Base-by-base conservation (phyloP, 495 filamentous ascomycete species). In the Cercophora samala region DNA sequence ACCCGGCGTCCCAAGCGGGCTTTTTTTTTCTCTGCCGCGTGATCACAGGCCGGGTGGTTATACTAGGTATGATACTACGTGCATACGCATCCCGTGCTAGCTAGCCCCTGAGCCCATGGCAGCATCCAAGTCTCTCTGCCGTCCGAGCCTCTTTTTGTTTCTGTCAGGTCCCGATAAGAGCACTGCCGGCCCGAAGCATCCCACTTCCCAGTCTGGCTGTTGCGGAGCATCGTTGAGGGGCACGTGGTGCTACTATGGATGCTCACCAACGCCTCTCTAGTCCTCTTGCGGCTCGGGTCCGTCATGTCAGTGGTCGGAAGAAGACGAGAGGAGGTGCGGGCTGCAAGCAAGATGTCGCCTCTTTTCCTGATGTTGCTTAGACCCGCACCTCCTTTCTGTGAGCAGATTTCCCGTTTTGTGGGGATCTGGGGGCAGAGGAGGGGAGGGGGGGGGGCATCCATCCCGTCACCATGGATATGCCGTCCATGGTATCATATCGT, bases 101-200 rank as follows among this genome's bases (percentile, higher is more conserved):
- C 26, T 8, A 32, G 26, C 23, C 23, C 24, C 22, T 37, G 25
- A 19, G 60, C n/a, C n/a, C 26, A 61, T 56, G 29, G 61, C 68
- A 64, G 56, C 56, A 55, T 58, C 8, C 15, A 2, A 46, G 37
- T 46, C 22, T 25, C 42, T 29, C 32, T 60, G 60, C 58, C 58
- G 59, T 51, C 55, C 24, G 52, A 37, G 25, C 29, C 54, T 46
- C 22, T 6, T 32, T 51, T 46, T 29, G 42, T 64, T 66, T 22
- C 53, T 69, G 68, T 52, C 68, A 66, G 68, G 64, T 13, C 64
- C 64, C 64, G 64, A 60, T 25, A 69, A 55, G 18, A 62, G 46
- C 8, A 52, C 42, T 24, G 55, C 64, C 64, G 68, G 68, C 32
- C 68, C 68, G 61, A 64, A 61, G 37, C 46, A 69, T 37, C 25